Conservation (phyloP, 2,329 filamentous ascomycete species). For the Arthrobotrys sinensis region DNA sequence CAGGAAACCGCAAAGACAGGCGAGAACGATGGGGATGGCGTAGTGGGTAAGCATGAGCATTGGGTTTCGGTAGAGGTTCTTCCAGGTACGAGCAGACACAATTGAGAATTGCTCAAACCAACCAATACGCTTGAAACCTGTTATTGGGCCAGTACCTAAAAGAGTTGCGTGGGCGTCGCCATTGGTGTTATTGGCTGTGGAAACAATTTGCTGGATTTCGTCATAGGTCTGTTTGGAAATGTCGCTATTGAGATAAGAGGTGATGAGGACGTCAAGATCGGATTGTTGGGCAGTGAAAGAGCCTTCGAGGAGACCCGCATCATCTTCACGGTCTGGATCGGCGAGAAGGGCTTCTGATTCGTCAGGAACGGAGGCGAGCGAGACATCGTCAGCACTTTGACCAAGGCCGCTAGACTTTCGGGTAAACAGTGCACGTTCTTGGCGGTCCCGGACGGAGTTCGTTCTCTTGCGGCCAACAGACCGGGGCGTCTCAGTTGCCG, state of each 20-base stretch:
- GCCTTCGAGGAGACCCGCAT: slow-evolving; percentile 72
- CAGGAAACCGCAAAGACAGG: slow-evolving; percentile 86
- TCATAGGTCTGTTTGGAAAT: slow-evolving; percentile 81
- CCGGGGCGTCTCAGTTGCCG: slow-evolving; percentile 22
- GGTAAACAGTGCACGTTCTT: slow-evolving; percentile 92
- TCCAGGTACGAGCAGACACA: slow-evolving; percentile 91
- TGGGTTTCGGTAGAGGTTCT: slow-evolving; percentile 95
- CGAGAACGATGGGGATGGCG: slow-evolving; percentile 93
- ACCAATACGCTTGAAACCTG: slow-evolving; percentile 85
- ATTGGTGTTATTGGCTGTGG: slow-evolving; percentile 75
- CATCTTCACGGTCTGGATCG: slow-evolving; percentile 65
- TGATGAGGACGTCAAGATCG: slow-evolving; percentile 85
- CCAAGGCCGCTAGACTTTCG: slow-evolving; percentile 73
- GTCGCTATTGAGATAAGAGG: slow-evolving; percentile 82
- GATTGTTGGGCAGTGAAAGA: slow-evolving; percentile 73
- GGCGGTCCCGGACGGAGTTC: slow-evolving; percentile 85
- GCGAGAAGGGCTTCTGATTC: slow-evolving; percentile 52
- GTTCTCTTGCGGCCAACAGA: slow-evolving; percentile 73
- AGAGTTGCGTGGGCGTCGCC: slow-evolving; percentile 67
- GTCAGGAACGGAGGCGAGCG: slow-evolving; percentile 69
- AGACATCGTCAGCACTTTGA: slow-evolving; percentile 74
- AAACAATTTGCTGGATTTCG: slow-evolving; percentile 81
- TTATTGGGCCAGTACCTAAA: slow-evolving; percentile 75
- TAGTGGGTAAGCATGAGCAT: slow-evolving; percentile 99
- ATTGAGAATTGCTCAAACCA: slow-evolving; percentile 88